Evolutionary conservation across 345 rosid genomes (phyloP).

Genomic region (Rhizophora apiculata): DNA sequence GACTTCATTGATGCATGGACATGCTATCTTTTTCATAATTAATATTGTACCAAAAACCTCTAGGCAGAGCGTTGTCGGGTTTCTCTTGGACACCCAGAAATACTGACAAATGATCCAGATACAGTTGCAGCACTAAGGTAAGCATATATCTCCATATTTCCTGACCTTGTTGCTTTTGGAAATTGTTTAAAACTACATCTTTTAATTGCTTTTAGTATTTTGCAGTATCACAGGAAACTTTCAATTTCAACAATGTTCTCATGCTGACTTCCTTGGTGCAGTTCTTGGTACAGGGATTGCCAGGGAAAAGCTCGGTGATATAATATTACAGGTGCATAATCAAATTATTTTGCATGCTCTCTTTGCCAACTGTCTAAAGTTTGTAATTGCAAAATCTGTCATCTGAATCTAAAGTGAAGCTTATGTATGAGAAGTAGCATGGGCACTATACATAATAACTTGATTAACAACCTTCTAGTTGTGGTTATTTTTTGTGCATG

Average conservation of each 20-base stretch:
- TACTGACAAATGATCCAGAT: constrained; percentile 55
- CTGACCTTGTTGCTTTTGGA: too few relatives aligned
- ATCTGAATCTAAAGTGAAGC: too few relatives aligned
- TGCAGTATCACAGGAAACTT: constrained; percentile 77
- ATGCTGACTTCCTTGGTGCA: constrained; percentile 91
- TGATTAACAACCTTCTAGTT: too few relatives aligned
- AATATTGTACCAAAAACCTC: constrained; percentile 17
- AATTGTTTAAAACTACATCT: not conserved
- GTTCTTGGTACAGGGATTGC: constrained; percentile 89
- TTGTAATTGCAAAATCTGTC: not conserved
- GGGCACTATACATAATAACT: not conserved
- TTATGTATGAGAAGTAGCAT: not conserved
- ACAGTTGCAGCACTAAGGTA: constrained; percentile 75
- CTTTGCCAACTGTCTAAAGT: not conserved
- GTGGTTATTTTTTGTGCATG: too few relatives aligned
- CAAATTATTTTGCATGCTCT: not conserved
- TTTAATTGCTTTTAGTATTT: constrained; percentile 10
- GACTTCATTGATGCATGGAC: not conserved
- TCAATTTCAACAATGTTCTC: constrained; percentile 72
- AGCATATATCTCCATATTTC: not conserved
- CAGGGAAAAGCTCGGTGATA: constrained; percentile 87
- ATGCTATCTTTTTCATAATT: not conserved
- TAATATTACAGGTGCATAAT: constrained; percentile 69
- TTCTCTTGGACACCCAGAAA: constrained; percentile 74
- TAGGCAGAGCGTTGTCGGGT: constrained; percentile 95